phyloP scores from a whole-genome alignment of 257 asterid genomes.

The Gentiana macrophylla region DNA sequence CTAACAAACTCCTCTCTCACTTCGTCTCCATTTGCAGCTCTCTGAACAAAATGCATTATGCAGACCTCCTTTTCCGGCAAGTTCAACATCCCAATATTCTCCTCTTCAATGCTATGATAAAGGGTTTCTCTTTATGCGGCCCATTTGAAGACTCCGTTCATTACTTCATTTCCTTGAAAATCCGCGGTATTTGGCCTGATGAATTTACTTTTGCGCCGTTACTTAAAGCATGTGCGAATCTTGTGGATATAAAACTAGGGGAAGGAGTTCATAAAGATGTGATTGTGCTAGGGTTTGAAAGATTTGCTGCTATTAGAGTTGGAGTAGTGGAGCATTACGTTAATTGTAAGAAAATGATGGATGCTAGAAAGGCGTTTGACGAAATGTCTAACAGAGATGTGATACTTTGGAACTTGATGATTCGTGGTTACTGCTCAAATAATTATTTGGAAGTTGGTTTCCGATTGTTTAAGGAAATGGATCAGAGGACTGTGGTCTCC shows the following conservation, averaged over 20 bases:
- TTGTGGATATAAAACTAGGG: slow-evolving; percentile 17
- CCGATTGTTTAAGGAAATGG: slow-evolving; percentile 26
- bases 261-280: slow-evolving; percentile 23
- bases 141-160: slow-evolving; percentile 24
- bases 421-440: slow-evolving; percentile 26
- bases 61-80: slow-evolving; percentile 23
- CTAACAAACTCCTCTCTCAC: slow-evolving; percentile 36
- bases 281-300: slow-evolving; percentile 28
- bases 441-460: slow-evolving; percentile 26
- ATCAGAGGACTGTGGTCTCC: slow-evolving; percentile 29
- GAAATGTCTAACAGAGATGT: slow-evolving; percentile 34
- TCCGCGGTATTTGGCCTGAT: slow-evolving; percentile 30
- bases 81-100: slow-evolving; percentile 25
- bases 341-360: slow-evolving; percentile 18
- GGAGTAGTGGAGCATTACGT: slow-evolving; percentile 27
- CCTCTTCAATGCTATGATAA: slow-evolving; percentile 37
- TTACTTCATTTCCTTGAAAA: slow-evolving; percentile 22
- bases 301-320: slow-evolving; percentile 22
- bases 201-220: slow-evolving; percentile 36
- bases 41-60: slow-evolving; percentile 24
- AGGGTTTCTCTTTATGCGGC: slow-evolving; percentile 22
- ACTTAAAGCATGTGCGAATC: slow-evolving; percentile 29
- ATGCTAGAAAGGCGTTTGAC: slow-evolving; percentile 30
- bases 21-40: slow-evolving; percentile 33
- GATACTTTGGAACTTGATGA: slow-evolving; percentile 37